phyloP scores from a whole-genome alignment of 441 rosid species.

The Adansonia grandidieri region DNA sequence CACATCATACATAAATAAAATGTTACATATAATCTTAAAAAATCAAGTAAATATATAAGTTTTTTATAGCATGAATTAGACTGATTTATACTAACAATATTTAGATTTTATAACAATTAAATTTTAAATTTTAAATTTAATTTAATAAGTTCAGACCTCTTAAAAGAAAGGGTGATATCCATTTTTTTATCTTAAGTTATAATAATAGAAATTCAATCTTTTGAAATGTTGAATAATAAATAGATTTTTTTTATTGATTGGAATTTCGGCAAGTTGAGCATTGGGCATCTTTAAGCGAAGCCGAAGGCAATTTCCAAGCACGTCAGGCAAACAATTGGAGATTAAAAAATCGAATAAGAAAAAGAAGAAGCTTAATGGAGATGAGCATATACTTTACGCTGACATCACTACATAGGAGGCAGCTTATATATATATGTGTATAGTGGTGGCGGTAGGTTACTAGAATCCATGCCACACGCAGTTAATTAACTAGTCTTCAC shows the following conservation, averaged over 20 bases:
- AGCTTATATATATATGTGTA: conserved; percentile 10
- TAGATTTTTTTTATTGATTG: not conserved
- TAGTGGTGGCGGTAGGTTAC: not conserved
- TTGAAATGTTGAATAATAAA: not conserved
- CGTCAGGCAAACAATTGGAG: conserved; percentile 14
- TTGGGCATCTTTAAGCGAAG: not conserved
- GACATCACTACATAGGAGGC: conserved; percentile 19
- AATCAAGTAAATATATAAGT: no score
- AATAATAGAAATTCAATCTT: not conserved
- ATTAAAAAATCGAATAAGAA: conserved; percentile 10
- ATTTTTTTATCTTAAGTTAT: no score
- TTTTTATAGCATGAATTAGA: no score
- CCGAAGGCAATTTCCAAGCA: conserved; percentile 5
- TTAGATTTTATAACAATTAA: no score
- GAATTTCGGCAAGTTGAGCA: conserved; percentile 11
- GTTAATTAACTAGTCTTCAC: conserved; percentile 9
- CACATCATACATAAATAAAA: no score
- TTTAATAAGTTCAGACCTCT: no score
- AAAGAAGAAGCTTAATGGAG: conserved; percentile 36
- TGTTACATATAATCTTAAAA: no score
- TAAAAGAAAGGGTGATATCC: no score
- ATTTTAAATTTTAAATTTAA: no score
- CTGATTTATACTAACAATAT: no score
- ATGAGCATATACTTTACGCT: conserved; percentile 23
- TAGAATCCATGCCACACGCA: conserved; percentile 23